Evolutionary conservation across 495 filamentous ascomycete species (phyloP).

Genomic region (Rostrohypoxylon terebratum): DNA sequence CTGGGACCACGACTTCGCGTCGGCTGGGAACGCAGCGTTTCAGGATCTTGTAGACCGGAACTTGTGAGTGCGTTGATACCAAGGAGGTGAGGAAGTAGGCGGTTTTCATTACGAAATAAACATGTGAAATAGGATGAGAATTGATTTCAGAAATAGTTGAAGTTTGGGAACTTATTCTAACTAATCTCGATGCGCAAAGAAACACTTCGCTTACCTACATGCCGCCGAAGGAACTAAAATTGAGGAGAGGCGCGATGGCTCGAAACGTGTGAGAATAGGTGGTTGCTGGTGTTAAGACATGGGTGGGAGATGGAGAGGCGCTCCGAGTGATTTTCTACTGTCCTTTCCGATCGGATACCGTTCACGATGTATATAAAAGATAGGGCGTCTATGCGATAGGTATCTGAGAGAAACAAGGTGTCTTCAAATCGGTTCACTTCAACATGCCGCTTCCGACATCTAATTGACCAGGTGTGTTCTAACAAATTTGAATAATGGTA

Average conservation of each 20-base stretch:
- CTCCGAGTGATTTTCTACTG: constrained; percentile 23
- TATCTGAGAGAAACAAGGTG: constrained; percentile 14
- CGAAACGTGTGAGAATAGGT: background rate
- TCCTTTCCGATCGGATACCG: constrained; percentile 30
- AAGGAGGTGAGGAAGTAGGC: constrained; percentile 11
- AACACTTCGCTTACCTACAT: constrained; percentile 28
- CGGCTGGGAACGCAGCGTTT: constrained; percentile 55
- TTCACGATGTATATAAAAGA: constrained; percentile 27
- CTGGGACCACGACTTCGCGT: constrained; percentile 58
- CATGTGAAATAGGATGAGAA: too few species aligned
- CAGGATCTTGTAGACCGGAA: constrained; percentile 50
- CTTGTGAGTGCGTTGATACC: constrained; percentile 35
- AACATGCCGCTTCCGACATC: constrained; percentile 7
- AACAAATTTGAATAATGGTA: background rate
- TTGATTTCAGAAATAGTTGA: background rate
- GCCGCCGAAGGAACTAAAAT: background rate
- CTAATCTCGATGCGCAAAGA: constrained; percentile 9
- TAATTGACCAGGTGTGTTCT: background rate
- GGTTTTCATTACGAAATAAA: background rate
- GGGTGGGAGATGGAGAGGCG: constrained; percentile 8
- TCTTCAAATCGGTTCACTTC: background rate
- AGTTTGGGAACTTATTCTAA: constrained; percentile 29
- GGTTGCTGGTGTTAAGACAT: background rate
- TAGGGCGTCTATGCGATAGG: constrained; percentile 1
- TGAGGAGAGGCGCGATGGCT: background rate